These are phyloP conservation scores for Daldinia vernicosa DNA, from an alignment of 495 filamentous ascomycete genomes.

Conservation along the genomic window DNA sequence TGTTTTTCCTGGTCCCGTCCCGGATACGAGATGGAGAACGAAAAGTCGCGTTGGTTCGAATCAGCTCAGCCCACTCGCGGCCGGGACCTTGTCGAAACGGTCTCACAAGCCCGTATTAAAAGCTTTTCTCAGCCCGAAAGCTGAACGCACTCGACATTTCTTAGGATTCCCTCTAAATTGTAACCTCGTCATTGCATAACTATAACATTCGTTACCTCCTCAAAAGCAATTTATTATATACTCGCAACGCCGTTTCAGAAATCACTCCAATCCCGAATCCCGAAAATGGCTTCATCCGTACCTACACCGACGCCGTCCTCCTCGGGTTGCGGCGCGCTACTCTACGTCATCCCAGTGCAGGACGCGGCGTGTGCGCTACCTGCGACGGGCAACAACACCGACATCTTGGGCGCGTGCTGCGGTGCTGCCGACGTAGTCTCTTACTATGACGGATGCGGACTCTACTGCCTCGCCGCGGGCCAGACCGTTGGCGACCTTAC, in stretches of 20 bases:
- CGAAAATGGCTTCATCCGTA: conserved; percentile 37
- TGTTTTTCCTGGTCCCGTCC: not conserved
- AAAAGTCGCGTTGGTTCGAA: not conserved
- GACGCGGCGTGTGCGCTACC: conserved; percentile 57
- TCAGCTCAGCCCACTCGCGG: conserved; percentile 15
- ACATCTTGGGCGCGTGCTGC: conserved; percentile 59
- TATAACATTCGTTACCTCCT: too few relatives aligned
- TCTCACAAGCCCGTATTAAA: conserved; percentile 10
- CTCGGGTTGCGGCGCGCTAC: conserved; percentile 44
- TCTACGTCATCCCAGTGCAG: conserved; percentile 54
- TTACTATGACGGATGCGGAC: conserved; percentile 58
- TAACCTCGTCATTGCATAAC: not conserved
- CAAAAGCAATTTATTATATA: too few relatives aligned
- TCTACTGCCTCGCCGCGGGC: conserved; percentile 61
- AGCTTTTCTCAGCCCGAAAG: not conserved
- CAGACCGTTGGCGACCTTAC: conserved; percentile 52
- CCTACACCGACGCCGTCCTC: conserved; percentile 36
- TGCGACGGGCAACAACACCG: conserved; percentile 51
- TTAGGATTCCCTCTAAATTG: not conserved
- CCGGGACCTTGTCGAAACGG: not conserved
- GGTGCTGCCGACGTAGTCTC: conserved; percentile 50
- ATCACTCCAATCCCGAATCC: not conserved
- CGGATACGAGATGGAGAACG: conserved; percentile 26
- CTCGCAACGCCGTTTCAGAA: too few relatives aligned
- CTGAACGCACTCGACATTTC: not conserved